phyloP scores from a whole-genome alignment of 2,329 filamentous ascomycete species.

The Colletotrichum ledebouriae region DNA sequence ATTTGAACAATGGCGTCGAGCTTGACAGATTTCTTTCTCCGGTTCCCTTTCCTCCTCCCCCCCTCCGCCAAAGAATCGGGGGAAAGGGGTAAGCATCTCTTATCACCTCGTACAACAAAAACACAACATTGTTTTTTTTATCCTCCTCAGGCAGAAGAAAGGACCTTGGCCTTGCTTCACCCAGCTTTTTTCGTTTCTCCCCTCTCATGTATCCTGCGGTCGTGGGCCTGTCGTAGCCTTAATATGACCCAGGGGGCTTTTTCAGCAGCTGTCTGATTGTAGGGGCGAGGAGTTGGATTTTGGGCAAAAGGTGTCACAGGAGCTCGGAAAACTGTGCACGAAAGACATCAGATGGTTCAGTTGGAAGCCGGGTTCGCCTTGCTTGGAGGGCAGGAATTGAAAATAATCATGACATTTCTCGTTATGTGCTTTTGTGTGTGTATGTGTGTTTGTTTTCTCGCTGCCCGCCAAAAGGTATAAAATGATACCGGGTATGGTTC shows the following conservation, averaged over 20 bases:
- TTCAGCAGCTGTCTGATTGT: constrained; percentile 10
- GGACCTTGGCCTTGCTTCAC: background rate
- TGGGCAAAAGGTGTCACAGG: background rate
- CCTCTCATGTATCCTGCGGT: constrained; percentile 23
- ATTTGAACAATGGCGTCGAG: constrained; percentile 7
- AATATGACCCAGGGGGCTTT: constrained; percentile 19
- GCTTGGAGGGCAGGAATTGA: constrained; percentile 1
- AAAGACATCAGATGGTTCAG: constrained; percentile 8
- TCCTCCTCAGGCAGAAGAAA: background rate
- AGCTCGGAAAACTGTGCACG: constrained; percentile 1
- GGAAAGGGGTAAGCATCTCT: constrained; percentile 25
- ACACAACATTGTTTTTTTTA: background rate
- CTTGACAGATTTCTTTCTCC: background rate
- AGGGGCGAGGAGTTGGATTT: background rate
- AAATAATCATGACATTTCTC: constrained; percentile 6
- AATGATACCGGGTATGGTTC: constrained; percentile 36
- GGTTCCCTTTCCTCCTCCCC: constrained; percentile 1
- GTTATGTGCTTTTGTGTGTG: background rate
- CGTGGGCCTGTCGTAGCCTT: constrained; percentile 20
- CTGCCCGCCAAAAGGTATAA: constrained; percentile 5
- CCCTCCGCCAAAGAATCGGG: too few relatives aligned
- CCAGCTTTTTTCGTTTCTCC: background rate
- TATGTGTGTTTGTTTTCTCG: background rate
- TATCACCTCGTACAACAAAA: background rate
- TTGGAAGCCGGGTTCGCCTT: background rate